Evolutionary conservation across 2,329 filamentous ascomycete genomes (phyloP), one percentile per base, ranked within the genome.

Genomic region (Phoma herbarum): DNA sequence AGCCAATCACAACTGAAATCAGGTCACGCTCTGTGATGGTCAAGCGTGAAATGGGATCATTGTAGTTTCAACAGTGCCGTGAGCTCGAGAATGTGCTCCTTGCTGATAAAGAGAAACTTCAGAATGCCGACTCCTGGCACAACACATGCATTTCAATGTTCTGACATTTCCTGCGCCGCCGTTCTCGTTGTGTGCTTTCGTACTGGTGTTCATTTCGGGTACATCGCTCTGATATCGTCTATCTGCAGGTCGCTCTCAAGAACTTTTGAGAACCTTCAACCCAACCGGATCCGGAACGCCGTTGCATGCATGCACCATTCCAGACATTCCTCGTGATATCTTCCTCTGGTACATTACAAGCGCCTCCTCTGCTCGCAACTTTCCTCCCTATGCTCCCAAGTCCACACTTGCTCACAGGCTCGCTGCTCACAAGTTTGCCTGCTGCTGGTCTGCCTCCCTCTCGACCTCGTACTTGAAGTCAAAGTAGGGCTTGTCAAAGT

Each of bases 391-490:
- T 35, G 16, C 16, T 35, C 31, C 31, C 31, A 77, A 69, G 77
- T 66, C 64, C 75, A 75, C 57, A 72, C 70, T 70, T 14, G 29
- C 45, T 71, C 74, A 44, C 28, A 44, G 31, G 29, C n/a, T 39
- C 18, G 20, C 20, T 41, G 37, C 37, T 41, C 11, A 41, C 37
- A 41, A 48, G 56, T 58, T 53, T 25, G 42, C 54, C 71, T 56
- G 52, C 39, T 49, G 26, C 52, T 81, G 81, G 60, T 63, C 69
- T 45, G 67, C 69, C 57, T 97, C 93, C 80, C 93, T 86, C 88
- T 99, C 95, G 62, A 98, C 95, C 85, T 99, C 95, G 80, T 97
- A 99, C 84, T 91, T 87, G 83, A 99, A 99, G 81, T 99, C 95
- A 79, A 95, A 98, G 85, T 97, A 99, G 63, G 90, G 87, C 85